Evolutionary conservation across 1,284 basidiomycete species (phyloP).

Genomic region (Malassezia dermatis): DNA sequence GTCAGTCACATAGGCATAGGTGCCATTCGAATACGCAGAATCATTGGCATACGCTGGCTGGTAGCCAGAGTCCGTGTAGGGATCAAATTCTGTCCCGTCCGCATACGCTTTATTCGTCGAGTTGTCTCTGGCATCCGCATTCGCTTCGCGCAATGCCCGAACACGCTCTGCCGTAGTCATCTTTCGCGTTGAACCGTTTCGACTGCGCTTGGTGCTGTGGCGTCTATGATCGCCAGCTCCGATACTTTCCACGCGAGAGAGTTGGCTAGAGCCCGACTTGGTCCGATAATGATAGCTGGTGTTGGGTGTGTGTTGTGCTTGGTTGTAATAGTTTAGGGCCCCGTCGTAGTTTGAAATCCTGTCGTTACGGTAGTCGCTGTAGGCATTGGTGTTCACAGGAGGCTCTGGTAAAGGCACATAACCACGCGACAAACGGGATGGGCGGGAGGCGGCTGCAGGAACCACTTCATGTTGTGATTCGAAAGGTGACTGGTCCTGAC

Average conservation of each 20-base stretch:
- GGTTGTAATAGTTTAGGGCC: not conserved
- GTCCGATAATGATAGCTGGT: not conserved
- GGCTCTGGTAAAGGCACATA: conserved; percentile 12
- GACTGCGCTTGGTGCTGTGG: conserved; percentile 1
- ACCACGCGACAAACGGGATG: conserved; percentile 1
- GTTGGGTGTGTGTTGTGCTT: not conserved
- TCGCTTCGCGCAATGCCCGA: conserved; percentile 1
- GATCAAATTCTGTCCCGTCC: not conserved
- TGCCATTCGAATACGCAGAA: not conserved
- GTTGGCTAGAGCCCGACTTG: conserved; percentile 5
- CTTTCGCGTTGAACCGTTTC: not conserved
- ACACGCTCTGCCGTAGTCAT: conserved; percentile 13
- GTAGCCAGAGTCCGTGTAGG: not conserved
- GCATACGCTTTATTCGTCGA: not conserved
- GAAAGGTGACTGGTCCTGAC: not conserved
- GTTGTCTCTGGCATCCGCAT: not conserved
- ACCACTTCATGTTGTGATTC: not conserved
- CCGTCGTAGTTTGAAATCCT: not conserved
- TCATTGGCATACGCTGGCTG: not conserved
- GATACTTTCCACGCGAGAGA: conserved; percentile 16
- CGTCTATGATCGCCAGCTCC: conserved; percentile 16
- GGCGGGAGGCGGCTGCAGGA: too few relatives aligned
- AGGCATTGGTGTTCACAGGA: not conserved
- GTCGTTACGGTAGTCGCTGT: not conserved
- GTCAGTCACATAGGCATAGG: not conserved